Conservation (phyloP, 257 asterid genomes). For the Solanum ossicruentum region DNA sequence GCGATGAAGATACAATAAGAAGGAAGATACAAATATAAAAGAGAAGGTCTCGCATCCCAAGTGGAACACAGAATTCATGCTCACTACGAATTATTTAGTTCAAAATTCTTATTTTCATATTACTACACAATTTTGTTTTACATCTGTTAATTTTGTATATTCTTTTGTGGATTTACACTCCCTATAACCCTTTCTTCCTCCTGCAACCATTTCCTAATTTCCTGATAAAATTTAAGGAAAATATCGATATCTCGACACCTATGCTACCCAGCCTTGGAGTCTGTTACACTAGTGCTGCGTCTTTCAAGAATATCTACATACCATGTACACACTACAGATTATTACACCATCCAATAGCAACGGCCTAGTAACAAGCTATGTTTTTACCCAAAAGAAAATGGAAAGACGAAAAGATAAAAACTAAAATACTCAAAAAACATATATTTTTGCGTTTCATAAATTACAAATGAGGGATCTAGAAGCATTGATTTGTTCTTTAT, state of each 20-base stretch:
- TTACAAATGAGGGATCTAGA: neutral
- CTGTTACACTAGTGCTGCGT: neutral
- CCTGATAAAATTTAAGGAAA: neutral
- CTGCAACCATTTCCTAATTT: neutral
- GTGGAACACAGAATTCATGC: neutral
- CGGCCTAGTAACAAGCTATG: neutral
- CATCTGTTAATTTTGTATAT: neutral
- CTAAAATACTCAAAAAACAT: neutral
- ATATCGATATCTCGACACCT: neutral
- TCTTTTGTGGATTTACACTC: neutral
- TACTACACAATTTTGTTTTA: neutral
- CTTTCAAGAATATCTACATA: neutral
- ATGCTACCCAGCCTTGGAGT: neutral
- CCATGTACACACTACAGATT: neutral
- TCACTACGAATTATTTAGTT: neutral
- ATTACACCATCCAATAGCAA: neutral
- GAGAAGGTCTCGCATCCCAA: neutral
- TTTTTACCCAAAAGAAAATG: neutral
- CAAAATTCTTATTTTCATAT: neutral
- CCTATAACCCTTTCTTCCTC: neutral
- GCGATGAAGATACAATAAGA: no score
- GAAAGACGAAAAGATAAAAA: neutral
- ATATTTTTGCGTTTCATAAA: neutral
- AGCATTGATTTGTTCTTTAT: neutral
- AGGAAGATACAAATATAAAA: no score